Percentiles rank a stretch among this genome's conserved stretches.
These are phyloP conservation scores for Daldinia vernicosa DNA, from an alignment of 495 filamentous ascomycete species.

Conservation along the genomic window DNA sequence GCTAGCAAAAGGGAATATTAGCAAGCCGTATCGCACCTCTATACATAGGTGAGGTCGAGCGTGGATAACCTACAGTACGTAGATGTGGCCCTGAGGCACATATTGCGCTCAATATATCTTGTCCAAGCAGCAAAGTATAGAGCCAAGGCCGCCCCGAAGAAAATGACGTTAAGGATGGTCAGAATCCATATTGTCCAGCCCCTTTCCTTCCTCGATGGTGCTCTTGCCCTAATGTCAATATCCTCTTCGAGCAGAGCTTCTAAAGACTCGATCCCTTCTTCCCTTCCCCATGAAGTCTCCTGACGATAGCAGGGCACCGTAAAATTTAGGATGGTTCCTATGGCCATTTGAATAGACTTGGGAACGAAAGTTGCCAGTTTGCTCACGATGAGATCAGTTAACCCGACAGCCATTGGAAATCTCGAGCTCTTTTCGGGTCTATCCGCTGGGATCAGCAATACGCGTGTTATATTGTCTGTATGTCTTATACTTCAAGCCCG, in stretches of 20 bases:
- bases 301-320: not conserved
- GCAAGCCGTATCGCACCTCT: not conserved
- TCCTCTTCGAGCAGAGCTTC: conserved; percentile 17
- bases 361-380: not conserved
- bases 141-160: conserved; percentile 1
- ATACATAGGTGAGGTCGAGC: not conserved
- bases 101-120: conserved; percentile 16
- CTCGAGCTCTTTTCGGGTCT: not conserved
- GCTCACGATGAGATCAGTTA: not conserved
- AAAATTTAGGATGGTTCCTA: not conserved
- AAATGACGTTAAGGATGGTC: conserved; percentile 7
- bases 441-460: not conserved
- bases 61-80: conserved; percentile 20
- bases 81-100: conserved; percentile 23
- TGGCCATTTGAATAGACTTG: not conserved
- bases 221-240: not conserved
- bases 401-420: not conserved
- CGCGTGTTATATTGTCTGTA: not conserved
- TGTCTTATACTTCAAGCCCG: not conserved
- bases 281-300: not conserved
- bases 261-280: conserved; percentile 10
- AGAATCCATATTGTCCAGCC: conserved; percentile 6
- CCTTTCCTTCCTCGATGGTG: not conserved
- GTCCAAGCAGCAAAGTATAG: conserved; percentile 23
- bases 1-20: conserved; percentile 8